Conservation (phyloP, 1,284 basidiomycete species). For the Earliella scabrosa region DNA sequence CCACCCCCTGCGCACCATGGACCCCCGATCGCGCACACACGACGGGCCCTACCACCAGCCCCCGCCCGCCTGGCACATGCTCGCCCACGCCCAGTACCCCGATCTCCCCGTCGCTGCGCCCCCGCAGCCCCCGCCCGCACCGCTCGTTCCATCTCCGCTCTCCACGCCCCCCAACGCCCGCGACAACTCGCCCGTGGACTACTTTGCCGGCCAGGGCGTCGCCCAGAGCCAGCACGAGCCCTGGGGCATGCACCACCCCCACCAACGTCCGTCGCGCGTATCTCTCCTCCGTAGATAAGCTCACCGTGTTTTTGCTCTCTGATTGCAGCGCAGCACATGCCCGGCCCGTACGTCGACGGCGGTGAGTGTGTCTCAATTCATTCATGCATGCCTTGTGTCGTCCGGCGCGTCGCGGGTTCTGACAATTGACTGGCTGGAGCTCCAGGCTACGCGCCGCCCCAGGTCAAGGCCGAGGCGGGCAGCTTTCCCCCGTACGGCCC, state of each 20-base stretch:
- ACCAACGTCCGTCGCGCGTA: constrained; percentile 7
- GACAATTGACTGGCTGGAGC: too few relatives aligned
- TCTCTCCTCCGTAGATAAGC: constrained; percentile 1
- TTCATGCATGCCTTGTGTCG: too few relatives aligned
- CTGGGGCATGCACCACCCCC: constrained; percentile 16
- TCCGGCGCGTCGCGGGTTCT: too few relatives aligned
- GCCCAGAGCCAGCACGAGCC: constrained; percentile 7
- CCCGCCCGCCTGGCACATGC: constrained; percentile 12
- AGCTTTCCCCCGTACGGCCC: constrained; percentile 8
- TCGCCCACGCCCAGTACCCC: constrained; percentile 14
- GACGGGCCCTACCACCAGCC: constrained; percentile 14
- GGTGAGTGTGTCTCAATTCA: constrained; percentile 17
- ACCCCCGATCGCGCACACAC: constrained; percentile 16
- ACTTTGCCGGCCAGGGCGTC: constrained; percentile 15
- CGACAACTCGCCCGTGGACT: constrained; percentile 20
- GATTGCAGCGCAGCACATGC: constrained; percentile 13
- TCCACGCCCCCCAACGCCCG: constrained; percentile 18
- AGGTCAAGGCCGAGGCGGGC: constrained; percentile 21
- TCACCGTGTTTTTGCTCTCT: constrained; percentile 8
- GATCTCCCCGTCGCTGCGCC: constrained; percentile 14
- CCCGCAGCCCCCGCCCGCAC: constrained; percentile 7
- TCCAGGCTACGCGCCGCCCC: constrained; percentile 17
- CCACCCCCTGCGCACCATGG: constrained; percentile 17
- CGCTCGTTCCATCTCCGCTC: constrained; percentile 26
- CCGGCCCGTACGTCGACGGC: constrained; percentile 18